phyloP scores from a whole-genome alignment of 1,284 basidiomycete genomes.

The Irpex sp. region DNA sequence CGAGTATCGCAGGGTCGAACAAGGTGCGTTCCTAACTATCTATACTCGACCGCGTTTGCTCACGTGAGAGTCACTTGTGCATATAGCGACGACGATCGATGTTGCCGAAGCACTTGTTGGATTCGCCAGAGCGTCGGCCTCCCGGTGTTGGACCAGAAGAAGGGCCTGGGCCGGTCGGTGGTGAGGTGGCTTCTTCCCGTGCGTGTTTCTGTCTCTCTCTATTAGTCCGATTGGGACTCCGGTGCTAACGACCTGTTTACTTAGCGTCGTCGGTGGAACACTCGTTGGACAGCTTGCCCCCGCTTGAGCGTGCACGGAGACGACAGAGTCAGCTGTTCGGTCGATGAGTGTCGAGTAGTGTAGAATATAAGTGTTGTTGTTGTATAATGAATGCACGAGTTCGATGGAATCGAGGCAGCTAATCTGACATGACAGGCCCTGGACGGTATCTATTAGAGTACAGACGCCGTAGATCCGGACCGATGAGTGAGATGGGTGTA shows the following conservation, averaged over 20 bases:
- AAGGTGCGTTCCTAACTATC: constrained; percentile 45
- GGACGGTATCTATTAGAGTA: not conserved
- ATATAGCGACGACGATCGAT: constrained; percentile 58
- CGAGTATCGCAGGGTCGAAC: constrained; percentile 61
- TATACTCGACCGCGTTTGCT: not conserved
- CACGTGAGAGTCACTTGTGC: constrained; percentile 3
- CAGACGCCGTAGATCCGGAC: not conserved
- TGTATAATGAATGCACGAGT: not conserved
- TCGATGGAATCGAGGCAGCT: not conserved
- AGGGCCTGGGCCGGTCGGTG: not conserved
- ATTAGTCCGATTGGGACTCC: not conserved
- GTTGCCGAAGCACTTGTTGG: constrained; percentile 50
- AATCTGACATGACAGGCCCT: not conserved
- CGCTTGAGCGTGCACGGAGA: constrained; percentile 15
- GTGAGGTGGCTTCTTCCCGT: constrained; percentile 12
- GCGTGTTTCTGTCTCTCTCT: not conserved
- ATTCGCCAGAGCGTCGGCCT: constrained; percentile 6
- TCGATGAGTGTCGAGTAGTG: not conserved
- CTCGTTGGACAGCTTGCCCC: constrained; percentile 15
- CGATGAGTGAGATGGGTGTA: not conserved
- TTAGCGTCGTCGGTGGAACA: constrained; percentile 9
- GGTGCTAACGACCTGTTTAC: not conserved
- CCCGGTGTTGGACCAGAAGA: not conserved
- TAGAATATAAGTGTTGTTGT: not conserved
- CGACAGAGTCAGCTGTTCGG: constrained; percentile 9